Conservation (phyloP, 805 yeast genomes). For the Teunomyces cretensis region DNA sequence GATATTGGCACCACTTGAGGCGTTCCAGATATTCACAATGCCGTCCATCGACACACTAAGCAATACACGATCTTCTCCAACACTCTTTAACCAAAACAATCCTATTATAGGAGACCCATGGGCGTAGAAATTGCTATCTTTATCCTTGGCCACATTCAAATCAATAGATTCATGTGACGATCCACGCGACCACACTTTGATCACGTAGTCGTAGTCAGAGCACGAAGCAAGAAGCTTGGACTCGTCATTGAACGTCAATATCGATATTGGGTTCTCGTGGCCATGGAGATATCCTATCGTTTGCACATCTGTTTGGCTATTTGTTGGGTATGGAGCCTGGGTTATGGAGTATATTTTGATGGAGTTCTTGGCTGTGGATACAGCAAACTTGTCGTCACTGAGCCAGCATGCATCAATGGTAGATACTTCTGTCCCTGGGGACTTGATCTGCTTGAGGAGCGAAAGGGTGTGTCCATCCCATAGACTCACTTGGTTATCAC, state of each 20-base stretch:
- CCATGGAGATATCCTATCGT: constrained; percentile 48
- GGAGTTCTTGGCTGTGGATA: constrained; percentile 59
- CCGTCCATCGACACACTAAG: constrained; percentile 72
- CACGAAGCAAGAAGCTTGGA: constrained; percentile 65
- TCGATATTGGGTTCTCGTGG: constrained; percentile 60
- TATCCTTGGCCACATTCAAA: constrained; percentile 18
- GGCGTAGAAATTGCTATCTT: constrained; percentile 12
- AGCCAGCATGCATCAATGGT: constrained; percentile 70
- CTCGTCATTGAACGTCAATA: constrained; percentile 51
- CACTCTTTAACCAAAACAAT: constrained; percentile 51
- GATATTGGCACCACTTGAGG: constrained; percentile 40
- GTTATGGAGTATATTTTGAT: constrained; percentile 53
- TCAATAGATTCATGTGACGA: constrained; percentile 50
- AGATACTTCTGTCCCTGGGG: constrained; percentile 6
- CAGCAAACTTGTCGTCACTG: constrained; percentile 62
- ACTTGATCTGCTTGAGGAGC: constrained; percentile 25
- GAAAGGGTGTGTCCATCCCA: constrained; percentile 61
- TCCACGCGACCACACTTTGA: constrained; percentile 75
- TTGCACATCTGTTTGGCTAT: constrained; percentile 13
- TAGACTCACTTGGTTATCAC: constrained; percentile 38
- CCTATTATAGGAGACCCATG: constrained; percentile 60
- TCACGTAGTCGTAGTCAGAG: constrained; percentile 66
- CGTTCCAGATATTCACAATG: constrained; percentile 66
- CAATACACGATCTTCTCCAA: constrained; percentile 22
- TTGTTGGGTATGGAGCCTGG: constrained; percentile 10